Evolutionary conservation across 306 rosid species (phyloP), one percentile per base, ranked within the genome.

Genomic region (Prunus kanzakura): DNA sequence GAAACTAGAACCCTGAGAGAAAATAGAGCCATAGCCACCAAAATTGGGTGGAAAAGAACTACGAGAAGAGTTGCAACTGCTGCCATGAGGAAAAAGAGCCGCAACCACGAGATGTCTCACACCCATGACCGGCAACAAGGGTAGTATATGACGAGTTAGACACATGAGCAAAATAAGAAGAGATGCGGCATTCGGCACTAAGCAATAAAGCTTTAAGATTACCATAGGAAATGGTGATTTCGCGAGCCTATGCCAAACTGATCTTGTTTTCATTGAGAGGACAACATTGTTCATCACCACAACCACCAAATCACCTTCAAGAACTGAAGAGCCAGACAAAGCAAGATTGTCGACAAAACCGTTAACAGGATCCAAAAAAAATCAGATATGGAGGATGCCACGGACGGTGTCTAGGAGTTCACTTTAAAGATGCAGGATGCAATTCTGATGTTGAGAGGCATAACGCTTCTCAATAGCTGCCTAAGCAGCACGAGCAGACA

Each of bases 361-460:
- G 4, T 16, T 54, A 7, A 54, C 3, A 5, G 2, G 6, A 8
- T 54, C 12, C 0, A 19, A 9, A 19, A 5, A 25, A 54, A 3
- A 25, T 19, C 1, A 54, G 1, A 3, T 0, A 54, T 8, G 20
- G 23, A 54, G 19, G 20, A n/a, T 20, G 1, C 25, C 11, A 54
- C 11, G 0, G 0, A 7, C 8, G 7, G 23, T 54, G 8, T 0
- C 2, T 0, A 16, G 2, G 8, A 18, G 58, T 14, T 54, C 1
- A 54, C 11, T 54, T 8, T 0, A 20, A n/a, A 54, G n/a, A 8
- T 54, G 22, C 3, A 19, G 2, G 7, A 54, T 54, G 1, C 3
- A 1, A 7, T 54, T 6, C 1, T 54, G 1, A 8, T 18, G 0
- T 0, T 2, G n/a, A 19, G 23, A 54, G 10, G 23, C 3, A 7